Conservation (phyloP, 495 filamentous ascomycete species). For the Aspergillus baeticus region DNA sequence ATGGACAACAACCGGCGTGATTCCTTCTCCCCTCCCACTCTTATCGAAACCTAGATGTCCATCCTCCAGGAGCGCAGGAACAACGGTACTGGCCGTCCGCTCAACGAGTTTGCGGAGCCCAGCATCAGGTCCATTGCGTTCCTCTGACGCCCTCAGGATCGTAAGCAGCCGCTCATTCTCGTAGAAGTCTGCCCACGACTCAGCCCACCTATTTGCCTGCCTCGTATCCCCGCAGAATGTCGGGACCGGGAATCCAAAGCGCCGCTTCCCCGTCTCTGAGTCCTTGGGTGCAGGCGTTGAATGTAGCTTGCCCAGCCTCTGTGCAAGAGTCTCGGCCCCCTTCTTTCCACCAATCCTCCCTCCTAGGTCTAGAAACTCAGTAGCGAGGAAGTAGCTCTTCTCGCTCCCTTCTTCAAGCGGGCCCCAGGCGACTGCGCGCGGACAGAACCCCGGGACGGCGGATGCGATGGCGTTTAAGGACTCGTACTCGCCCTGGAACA, state of each 20-base stretch:
- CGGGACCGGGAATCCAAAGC: conserved; percentile 79
- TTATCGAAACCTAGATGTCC: conserved; percentile 58
- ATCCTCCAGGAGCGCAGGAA: conserved; percentile 70
- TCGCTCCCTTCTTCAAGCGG: conserved; percentile 45
- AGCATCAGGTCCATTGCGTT: conserved; percentile 61
- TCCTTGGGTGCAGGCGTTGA: conserved; percentile 67
- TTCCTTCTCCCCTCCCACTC: conserved; percentile 41
- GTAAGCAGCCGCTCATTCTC: conserved; percentile 66
- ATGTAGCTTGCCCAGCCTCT: conserved; percentile 78
- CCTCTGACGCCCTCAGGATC: conserved; percentile 58
- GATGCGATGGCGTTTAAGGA: conserved; percentile 78
- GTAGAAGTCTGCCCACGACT: conserved; percentile 81
- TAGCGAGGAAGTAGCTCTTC: conserved; percentile 67
- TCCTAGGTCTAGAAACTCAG: conserved; percentile 74
- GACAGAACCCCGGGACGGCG: conserved; percentile 71
- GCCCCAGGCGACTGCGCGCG: conserved; percentile 69
- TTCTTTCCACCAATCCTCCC: conserved; percentile 21
- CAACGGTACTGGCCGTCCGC: conserved; percentile 57
- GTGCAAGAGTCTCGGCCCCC: conserved; percentile 58
- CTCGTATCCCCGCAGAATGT: conserved; percentile 84
- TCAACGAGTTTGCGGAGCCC: conserved; percentile 63
- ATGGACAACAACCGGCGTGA: conserved; percentile 77
- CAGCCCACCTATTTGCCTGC: conserved; percentile 69
- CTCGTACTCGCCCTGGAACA: conserved; percentile 84
- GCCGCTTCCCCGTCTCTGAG: conserved; percentile 47